Evolutionary conservation across 2,329 filamentous ascomycete genomes (phyloP).

Genomic region (Fusarium tricinctum): DNA sequence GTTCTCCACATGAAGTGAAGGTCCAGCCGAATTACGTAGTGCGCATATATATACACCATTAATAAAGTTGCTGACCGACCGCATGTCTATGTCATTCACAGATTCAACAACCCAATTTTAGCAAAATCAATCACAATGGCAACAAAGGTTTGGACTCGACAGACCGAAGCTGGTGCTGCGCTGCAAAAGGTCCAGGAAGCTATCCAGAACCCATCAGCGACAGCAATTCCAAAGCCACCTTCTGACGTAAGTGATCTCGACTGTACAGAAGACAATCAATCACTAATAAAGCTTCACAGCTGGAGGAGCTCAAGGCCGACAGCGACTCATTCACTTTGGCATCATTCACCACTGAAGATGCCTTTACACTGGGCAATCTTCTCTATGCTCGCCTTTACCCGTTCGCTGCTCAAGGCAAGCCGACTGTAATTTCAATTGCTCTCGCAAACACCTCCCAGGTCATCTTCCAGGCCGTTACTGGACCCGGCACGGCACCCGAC

Average conservation of each 20-base stretch:
- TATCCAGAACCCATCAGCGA: constrained; percentile 27
- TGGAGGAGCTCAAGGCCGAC: constrained; percentile 51
- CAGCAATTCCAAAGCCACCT: constrained; percentile 36
- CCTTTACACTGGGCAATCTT: constrained; percentile 74
- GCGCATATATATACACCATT: constrained; percentile 6
- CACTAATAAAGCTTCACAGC: constrained; percentile 37
- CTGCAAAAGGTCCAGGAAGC: constrained; percentile 44
- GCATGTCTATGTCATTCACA: neutral
- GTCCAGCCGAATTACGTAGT: constrained; percentile 34
- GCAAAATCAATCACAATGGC: constrained; percentile 22
- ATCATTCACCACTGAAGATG: constrained; percentile 74
- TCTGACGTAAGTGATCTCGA: constrained; percentile 36
- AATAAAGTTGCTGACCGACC: constrained; percentile 4
- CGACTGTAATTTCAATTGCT: constrained; percentile 74
- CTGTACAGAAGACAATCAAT: neutral
- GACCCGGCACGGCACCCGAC: constrained; percentile 77
- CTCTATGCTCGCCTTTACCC: constrained; percentile 73
- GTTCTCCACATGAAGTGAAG: constrained; percentile 30
- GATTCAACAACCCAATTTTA: neutral
- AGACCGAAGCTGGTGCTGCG: constrained; percentile 25
- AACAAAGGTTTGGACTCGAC: constrained; percentile 33
- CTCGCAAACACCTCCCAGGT: constrained; percentile 71
- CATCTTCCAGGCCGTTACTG: constrained; percentile 78
- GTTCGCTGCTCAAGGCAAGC: constrained; percentile 55
- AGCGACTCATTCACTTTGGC: constrained; percentile 61